Conservation (phyloP, 306 rosid genomes). For the Hippophae rhamnoides region DNA sequence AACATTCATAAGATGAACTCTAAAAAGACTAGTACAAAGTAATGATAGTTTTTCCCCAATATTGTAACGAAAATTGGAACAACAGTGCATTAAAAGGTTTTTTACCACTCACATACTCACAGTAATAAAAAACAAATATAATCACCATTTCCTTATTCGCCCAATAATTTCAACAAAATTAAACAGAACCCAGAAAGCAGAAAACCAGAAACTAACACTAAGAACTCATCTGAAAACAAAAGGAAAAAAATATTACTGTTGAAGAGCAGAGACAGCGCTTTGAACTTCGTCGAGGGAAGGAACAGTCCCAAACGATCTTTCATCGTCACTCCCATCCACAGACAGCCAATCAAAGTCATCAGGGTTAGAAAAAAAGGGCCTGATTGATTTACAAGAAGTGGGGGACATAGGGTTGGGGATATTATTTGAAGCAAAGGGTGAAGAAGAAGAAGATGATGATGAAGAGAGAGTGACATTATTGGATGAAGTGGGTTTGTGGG, state of each 20-base stretch:
- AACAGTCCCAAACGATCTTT: slow-evolving; percentile 26
- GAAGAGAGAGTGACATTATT: slow-evolving; percentile 22
- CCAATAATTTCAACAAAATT: not conserved
- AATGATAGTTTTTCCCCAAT: too few species aligned
- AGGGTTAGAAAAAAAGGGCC: slow-evolving; percentile 15
- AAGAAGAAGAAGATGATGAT: slow-evolving; percentile 11
- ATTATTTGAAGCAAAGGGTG: slow-evolving; percentile 20
- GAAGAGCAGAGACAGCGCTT: slow-evolving; percentile 37
- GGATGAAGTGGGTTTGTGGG: slow-evolving; percentile 17
- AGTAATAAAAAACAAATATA: too few species aligned
- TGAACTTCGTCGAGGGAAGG: slow-evolving; percentile 47
- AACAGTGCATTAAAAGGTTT: too few species aligned
- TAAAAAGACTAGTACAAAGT: too few species aligned
- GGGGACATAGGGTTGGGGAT: slow-evolving; percentile 14
- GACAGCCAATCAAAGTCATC: slow-evolving; percentile 42
- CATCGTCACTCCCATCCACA: slow-evolving; percentile 23
- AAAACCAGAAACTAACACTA: not conserved
- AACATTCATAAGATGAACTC: too few species aligned
- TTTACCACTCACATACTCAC: too few species aligned
- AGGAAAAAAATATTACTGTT: slow-evolving; percentile 20
- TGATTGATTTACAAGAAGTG: slow-evolving; percentile 10
- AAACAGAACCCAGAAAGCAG: not conserved
- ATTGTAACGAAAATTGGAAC: too few species aligned
- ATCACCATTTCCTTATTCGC: too few species aligned
- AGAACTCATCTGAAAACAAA: not conserved